Conservation (phyloP, 805 yeast species). For the Phaffomyces antillensis region DNA sequence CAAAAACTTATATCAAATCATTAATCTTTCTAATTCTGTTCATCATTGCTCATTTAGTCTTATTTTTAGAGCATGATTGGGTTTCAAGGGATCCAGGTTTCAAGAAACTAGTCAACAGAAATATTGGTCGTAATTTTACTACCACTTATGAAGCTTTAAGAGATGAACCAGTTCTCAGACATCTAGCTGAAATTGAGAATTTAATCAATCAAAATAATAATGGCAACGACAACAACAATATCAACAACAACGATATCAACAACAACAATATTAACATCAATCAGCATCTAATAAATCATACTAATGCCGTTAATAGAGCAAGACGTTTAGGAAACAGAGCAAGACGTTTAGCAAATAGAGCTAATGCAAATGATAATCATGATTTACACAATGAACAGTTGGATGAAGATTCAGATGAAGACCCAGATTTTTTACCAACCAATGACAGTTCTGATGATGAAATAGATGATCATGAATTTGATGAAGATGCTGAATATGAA, state of each 20-base stretch:
- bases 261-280: not conserved
- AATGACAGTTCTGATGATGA: conserved; percentile 4
- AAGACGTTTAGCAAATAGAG: not conserved
- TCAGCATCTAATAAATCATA: not conserved
- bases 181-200: not conserved
- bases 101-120: conserved; percentile 45
- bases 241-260: not conserved
- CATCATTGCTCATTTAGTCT: conserved; percentile 35
- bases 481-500: not conserved
- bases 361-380: not conserved
- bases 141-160: not conserved
- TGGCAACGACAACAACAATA: not conserved
- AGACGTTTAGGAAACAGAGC: not conserved
- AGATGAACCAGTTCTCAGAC: not conserved
- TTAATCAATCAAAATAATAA: not conserved
- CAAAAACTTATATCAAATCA: conserved; percentile 20
- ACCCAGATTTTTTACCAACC: conserved; percentile 23
- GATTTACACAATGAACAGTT: not conserved
- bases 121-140: conserved; percentile 41
- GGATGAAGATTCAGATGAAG: conserved; percentile 6
- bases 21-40: conserved; percentile 31
- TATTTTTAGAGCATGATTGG: conserved; percentile 62
- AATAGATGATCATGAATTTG: not conserved
- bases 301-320: too few relatives aligned
- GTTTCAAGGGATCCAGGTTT: conserved; percentile 67